A percentile compares a stretch with the other conserved stretches of the same genome.
Evolutionary conservation across 1,139 yeast species (phyloP).

Genomic region (Pichia sp.): DNA sequence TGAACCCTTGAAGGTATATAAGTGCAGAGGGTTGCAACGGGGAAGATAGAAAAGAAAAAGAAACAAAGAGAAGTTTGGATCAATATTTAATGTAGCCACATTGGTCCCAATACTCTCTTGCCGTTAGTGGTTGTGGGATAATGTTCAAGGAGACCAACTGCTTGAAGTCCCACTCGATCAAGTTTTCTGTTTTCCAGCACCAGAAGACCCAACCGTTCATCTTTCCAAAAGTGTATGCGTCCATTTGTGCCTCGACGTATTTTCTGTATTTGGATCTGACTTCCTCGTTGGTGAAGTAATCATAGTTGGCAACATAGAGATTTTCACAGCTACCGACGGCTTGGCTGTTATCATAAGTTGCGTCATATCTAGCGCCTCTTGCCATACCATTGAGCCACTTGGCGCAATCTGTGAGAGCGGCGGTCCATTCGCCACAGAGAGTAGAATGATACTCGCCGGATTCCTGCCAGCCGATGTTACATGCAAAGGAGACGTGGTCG

Average conservation of each 20-base stretch:
- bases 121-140: conserved; percentile 58
- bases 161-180: conserved; percentile 61
- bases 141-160: conserved; percentile 45
- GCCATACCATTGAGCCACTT: conserved; percentile 62
- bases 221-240: conserved; percentile 36
- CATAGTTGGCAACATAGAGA: conserved; percentile 26
- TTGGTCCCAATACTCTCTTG: conserved; percentile 39
- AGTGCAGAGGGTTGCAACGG: not conserved
- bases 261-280: conserved; percentile 39
- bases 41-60: not conserved
- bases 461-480: conserved; percentile 28
- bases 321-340: conserved; percentile 38
- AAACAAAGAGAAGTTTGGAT: not conserved
- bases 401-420: conserved; percentile 77
- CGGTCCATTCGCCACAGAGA: conserved; percentile 74
- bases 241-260: conserved; percentile 49
- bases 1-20: not conserved
- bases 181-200: conserved; percentile 63
- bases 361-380: conserved; percentile 56
- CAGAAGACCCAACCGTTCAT: conserved; percentile 61
- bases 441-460: conserved; percentile 41
- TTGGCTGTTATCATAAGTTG: conserved; percentile 39
- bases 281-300: conserved; percentile 32
- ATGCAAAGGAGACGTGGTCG: conserved; percentile 34
- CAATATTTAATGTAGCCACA: conserved; percentile 26